Conservation (phyloP, 2,329 filamentous ascomycete species). For the Geosmithia putterillii region DNA sequence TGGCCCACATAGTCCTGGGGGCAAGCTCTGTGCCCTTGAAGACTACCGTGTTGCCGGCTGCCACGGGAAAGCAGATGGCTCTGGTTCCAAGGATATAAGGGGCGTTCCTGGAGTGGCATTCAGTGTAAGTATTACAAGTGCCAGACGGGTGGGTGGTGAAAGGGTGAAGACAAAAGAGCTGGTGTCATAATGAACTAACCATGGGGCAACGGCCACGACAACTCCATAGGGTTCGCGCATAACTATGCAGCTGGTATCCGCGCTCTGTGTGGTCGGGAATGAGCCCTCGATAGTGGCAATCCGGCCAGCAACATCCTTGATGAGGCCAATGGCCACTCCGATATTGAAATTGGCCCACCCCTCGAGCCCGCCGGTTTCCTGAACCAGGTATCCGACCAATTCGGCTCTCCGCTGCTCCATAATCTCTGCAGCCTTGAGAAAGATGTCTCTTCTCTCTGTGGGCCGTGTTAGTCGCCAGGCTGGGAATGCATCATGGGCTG, state of each 20-base stretch:
- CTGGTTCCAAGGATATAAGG: slow-evolving; percentile 41
- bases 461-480: slow-evolving; percentile 56
- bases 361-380: slow-evolving; percentile 28
- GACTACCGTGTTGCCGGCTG: slow-evolving; percentile 65
- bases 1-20: slow-evolving; percentile 49
- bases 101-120: slow-evolving; percentile 37
- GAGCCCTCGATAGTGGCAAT: slow-evolving; percentile 23
- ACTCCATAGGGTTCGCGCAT: slow-evolving; percentile 70
- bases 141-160: not conserved
- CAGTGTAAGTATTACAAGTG: not conserved
- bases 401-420: slow-evolving; percentile 48
- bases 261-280: slow-evolving; percentile 17
- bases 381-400: slow-evolving; percentile 43
- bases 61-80: slow-evolving; percentile 51
- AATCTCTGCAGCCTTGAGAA: slow-evolving; percentile 56
- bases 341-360: slow-evolving; percentile 30
- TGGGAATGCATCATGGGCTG: slow-evolving; percentile 55
- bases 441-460: slow-evolving; percentile 50
- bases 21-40: slow-evolving; percentile 60
- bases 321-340: slow-evolving; percentile 17
- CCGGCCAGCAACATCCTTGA: slow-evolving; percentile 30
- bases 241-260: slow-evolving; percentile 41
- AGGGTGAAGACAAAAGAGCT: no score
- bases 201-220: slow-evolving; percentile 67
- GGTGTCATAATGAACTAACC: no score